Evolutionary conservation across 257 asterid species (phyloP), one percentile per base, ranked within the genome.

Genomic region (Ballota nigra): DNA sequence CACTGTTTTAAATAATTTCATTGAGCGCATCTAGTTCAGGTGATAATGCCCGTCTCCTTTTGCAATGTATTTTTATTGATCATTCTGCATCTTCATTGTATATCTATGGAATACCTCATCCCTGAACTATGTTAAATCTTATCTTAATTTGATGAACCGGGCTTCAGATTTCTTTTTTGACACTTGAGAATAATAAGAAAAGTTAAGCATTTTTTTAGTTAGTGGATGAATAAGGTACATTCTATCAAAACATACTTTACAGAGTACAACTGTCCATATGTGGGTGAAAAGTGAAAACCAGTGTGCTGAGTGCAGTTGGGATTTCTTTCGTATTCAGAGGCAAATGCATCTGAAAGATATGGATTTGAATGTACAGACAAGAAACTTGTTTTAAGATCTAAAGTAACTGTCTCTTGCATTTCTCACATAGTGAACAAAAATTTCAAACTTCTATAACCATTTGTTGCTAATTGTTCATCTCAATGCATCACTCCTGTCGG

Each of bases 271-370:
- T 29, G 33, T 38, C 19, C 34, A 67, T 49, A n/a, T 34, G 55
- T 41, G 3, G 61, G 61, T 31, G 43, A 45, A 71, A 16, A 58
- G 52, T 43, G 52, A 43, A 40, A 7, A 36, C 24, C 20, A 38
- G 41, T 55, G 3, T 36, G 55, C 53, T 36, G 63, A 66, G 19
- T 36, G 61, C 52, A 26, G 15, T 6, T 66, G 75, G 26, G 40
- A 2, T 38, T 38, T 38, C 45, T 38, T 38, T 24, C 36, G 36
- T 31, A 3, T 73, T 23, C 64, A 8, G 52, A 31, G 38, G 59
- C n/a, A n/a, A n/a, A n/a, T n/a, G n/a, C 56, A 58, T 58, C 74
- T 58, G 28, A 18, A 60, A 49, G 45, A 12, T 71, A 69, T 62
- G 29, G 53, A 69, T 60, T 26, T 24, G n/a, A 34, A 40, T 34